Conservation (phyloP, 2,329 filamentous ascomycete species). For the Ramularia endophylla region DNA sequence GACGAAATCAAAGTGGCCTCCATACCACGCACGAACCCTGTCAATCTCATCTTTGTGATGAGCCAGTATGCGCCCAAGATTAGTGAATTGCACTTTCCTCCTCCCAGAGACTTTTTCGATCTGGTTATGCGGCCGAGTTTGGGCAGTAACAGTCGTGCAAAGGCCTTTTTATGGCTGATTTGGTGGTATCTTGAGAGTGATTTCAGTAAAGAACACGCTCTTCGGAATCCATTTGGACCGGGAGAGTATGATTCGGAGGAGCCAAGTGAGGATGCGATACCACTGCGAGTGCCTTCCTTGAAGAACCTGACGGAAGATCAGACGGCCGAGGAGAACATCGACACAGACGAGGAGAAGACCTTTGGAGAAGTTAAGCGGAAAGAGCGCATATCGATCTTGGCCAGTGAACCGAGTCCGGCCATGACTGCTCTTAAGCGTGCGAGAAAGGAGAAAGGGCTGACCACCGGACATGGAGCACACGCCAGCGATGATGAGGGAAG, state of each 20-base stretch:
- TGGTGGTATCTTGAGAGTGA: conserved; percentile 99
- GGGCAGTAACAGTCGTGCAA: conserved; percentile 75
- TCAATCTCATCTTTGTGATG: conserved; percentile 94
- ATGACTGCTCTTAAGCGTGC: conserved; percentile 48
- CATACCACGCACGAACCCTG: conserved; percentile 84
- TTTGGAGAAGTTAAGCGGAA: conserved; percentile 70
- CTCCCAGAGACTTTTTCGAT: conserved; percentile 86
- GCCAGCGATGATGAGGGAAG: conserved; percentile 28
- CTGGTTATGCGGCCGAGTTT: conserved; percentile 85
- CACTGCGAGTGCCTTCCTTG: conserved; percentile 59
- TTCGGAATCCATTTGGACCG: conserved; percentile 82
- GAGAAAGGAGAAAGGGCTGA: conserved; percentile 41
- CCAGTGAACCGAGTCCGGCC: conserved; percentile 65
- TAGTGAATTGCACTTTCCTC: conserved; percentile 85
- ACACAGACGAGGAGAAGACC: conserved; percentile 61
- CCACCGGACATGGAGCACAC: conserved; percentile 18
- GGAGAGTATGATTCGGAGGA: conserved; percentile 38
- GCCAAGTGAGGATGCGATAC: conserved; percentile 38
- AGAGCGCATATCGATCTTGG: conserved; percentile 65
- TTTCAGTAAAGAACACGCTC: conserved; percentile 79
- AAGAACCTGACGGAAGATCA: conserved; percentile 60
- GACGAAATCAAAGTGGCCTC: conserved; percentile 68
- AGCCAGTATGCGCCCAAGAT: conserved; percentile 85
- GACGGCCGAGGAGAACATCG: conserved; percentile 65
- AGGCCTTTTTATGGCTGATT: conserved; percentile 93